Conservation (phyloP, 1,139 yeast genomes). For the Yamadazyma spencermartinsiae region DNA sequence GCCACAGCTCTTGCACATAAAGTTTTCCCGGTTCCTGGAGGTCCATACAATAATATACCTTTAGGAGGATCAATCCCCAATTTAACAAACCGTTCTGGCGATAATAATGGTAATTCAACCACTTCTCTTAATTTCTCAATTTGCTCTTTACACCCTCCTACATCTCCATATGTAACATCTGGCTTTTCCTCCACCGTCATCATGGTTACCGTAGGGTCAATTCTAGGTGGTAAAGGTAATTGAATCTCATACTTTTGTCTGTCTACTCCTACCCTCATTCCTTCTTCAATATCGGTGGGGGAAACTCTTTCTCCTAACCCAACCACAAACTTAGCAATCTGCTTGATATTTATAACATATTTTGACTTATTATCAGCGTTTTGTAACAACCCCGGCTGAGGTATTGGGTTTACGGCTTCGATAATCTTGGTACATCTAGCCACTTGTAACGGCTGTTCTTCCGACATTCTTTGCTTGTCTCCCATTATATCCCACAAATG, state of each 20-base stretch:
- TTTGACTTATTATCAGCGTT: conserved; percentile 84
- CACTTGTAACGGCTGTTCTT: conserved; percentile 95
- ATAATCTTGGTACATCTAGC: conserved; percentile 98
- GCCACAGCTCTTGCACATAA: conserved; percentile 98
- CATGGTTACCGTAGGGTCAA: conserved; percentile 98
- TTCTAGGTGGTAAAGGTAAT: conserved; percentile 94
- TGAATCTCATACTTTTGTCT: conserved; percentile 95
- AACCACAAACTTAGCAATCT: conserved; percentile 96
- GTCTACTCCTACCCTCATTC: conserved; percentile 99
- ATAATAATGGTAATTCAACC: conserved; percentile 88
- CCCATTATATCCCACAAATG: conserved; percentile 98
- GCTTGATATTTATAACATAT: conserved; percentile 95
- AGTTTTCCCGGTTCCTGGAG: conserved; percentile 99
- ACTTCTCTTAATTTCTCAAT: conserved; percentile 96
- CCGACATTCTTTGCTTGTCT: conserved; percentile 88
- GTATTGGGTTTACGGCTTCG: conserved; percentile 50
- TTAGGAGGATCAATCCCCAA: conserved; percentile 98
- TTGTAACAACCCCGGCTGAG: conserved; percentile 35
- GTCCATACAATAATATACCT: conserved; percentile 93
- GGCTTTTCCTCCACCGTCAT: conserved; percentile 99
- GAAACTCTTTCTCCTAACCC: conserved; percentile 95
- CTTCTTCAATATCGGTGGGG: conserved; percentile 98
- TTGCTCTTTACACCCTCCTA: conserved; percentile 98
- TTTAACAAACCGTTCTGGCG: conserved; percentile 95
- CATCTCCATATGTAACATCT: conserved; percentile 85